Conservation (phyloP, 805 yeast species). For the Hanseniaspora lachancei region DNA sequence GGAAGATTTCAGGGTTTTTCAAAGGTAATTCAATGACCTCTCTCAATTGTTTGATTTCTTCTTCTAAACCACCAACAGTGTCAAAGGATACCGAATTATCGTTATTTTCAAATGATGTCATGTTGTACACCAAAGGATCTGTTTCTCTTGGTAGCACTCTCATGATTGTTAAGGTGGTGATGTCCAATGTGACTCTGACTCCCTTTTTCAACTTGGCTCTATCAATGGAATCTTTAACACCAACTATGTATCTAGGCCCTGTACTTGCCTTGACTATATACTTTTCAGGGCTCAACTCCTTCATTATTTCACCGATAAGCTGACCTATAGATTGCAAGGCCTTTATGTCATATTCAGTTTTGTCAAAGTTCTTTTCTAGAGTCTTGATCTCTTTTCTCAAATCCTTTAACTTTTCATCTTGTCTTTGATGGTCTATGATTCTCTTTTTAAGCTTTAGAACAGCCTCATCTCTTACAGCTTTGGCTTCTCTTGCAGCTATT, state of each 20-base stretch:
- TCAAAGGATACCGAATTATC: conserved; percentile 65
- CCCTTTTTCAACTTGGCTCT: conserved; percentile 78
- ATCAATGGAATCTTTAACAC: conserved; percentile 86
- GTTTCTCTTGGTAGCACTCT: conserved; percentile 94
- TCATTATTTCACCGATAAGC: conserved; percentile 90
- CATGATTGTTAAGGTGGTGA: conserved; percentile 96
- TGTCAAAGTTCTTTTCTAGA: conserved; percentile 69
- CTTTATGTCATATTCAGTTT: conserved; percentile 93
- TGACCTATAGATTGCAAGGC: conserved; percentile 96
- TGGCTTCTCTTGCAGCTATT: conserved; percentile 42
- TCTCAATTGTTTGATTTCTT: conserved; percentile 89
- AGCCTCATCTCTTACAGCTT: conserved; percentile 54
- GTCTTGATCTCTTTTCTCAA: conserved; percentile 72
- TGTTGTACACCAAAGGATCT: conserved; percentile 92
- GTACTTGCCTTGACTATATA: conserved; percentile 92
- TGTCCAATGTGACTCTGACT: conserved; percentile 89
- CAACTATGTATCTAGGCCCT: conserved; percentile 96
- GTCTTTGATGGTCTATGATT: conserved; percentile 81
- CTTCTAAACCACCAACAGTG: conserved; percentile 91
- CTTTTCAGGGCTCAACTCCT: conserved; percentile 86
- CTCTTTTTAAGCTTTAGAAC: conserved; percentile 68
- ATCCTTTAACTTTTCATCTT: conserved; percentile 82
- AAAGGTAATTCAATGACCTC: conserved; percentile 95
- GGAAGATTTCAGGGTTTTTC: conserved; percentile 90
- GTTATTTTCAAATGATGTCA: conserved; percentile 98